phyloP scores from a whole-genome alignment of 2,329 filamentous ascomycete species.

The Ophiocordyceps polyrhachis-furcata region DNA sequence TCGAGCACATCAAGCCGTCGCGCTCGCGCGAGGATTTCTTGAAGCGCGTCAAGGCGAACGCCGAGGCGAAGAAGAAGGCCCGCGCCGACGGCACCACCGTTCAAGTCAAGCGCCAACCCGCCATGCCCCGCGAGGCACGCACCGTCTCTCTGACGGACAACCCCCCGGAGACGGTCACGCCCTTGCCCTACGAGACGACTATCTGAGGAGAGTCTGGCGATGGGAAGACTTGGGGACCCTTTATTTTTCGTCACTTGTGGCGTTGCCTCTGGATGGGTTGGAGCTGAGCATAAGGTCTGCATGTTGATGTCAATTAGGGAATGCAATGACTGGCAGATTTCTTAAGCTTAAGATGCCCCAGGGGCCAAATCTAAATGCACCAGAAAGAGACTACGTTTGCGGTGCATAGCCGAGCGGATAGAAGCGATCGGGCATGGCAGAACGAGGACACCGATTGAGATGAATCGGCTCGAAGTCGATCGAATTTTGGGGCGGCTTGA shows the following conservation, averaged over 20 bases:
- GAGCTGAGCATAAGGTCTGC: conserved; percentile 24
- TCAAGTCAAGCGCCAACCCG: conserved; percentile 82
- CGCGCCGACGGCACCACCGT: conserved; percentile 76
- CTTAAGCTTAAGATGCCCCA: conserved; percentile 1
- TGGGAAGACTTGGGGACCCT: conserved; percentile 11
- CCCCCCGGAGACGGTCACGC: conserved; percentile 77
- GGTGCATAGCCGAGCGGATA: neutral
- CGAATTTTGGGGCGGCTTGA: too few relatives aligned
- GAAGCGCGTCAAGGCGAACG: conserved; percentile 90
- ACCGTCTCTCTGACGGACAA: conserved; percentile 67
- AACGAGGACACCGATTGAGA: too few relatives aligned
- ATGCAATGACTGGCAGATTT: conserved; percentile 10
- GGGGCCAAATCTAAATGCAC: neutral
- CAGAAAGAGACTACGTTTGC: neutral
- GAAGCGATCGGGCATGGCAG: neutral
- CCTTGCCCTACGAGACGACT: conserved; percentile 93
- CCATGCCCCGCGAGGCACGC: conserved; percentile 59
- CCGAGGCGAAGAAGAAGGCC: conserved; percentile 77
- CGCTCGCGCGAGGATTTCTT: conserved; percentile 95
- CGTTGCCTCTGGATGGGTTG: conserved; percentile 24
- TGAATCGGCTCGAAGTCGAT: too few relatives aligned
- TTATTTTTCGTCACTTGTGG: conserved; percentile 20
- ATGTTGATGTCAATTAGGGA: conserved; percentile 23
- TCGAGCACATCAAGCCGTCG: conserved; percentile 92
- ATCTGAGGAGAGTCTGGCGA: conserved; percentile 43